These are phyloP conservation scores for Neoboletus brunneissimus DNA, from an alignment of 768 basidiomycete species.

Conservation along the genomic window DNA sequence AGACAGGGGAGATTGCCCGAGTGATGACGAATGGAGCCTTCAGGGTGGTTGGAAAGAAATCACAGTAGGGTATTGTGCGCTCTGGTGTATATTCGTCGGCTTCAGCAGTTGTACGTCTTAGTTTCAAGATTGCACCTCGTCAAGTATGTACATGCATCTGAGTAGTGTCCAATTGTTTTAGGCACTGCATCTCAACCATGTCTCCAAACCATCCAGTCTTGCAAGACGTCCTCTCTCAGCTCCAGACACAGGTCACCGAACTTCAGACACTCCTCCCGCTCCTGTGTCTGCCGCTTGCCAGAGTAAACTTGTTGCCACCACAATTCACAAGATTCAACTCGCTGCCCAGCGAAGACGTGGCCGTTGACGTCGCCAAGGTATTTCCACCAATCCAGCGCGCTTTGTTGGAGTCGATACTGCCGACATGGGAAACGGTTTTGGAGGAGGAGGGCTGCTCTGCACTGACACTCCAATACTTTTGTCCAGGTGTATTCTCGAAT, in stretches of 20 bases:
- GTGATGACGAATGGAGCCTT: constrained; percentile 72
- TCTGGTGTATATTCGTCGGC: background rate
- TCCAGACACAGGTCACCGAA: constrained; percentile 49
- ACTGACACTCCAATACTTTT: constrained; percentile 69
- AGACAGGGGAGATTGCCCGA: constrained; percentile 40
- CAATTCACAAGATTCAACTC: constrained; percentile 45
- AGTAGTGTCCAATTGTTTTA: background rate
- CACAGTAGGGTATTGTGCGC: background rate
- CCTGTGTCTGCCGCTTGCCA: constrained; percentile 56
- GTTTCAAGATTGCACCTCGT: background rate
- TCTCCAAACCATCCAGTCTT: constrained; percentile 5
- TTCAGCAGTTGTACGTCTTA: background rate
- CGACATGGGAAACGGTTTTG: constrained; percentile 63
- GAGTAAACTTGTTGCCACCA: constrained; percentile 57
- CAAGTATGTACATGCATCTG: background rate
- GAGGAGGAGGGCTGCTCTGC: constrained; percentile 43
- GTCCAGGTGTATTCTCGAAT: constrained; percentile 59
- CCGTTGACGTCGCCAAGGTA: constrained; percentile 28
- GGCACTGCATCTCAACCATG: constrained; percentile 4
- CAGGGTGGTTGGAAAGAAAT: constrained; percentile 26
- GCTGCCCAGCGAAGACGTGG: constrained; percentile 26
- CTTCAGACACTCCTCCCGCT: constrained; percentile 52
- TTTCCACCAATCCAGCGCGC: constrained; percentile 61
- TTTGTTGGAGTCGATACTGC: constrained; percentile 61
- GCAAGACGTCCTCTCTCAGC: constrained; percentile 40